Evolutionary conservation across 2,329 filamentous ascomycete genomes (phyloP).

Genomic region (Arthrinium puccinioides): DNA sequence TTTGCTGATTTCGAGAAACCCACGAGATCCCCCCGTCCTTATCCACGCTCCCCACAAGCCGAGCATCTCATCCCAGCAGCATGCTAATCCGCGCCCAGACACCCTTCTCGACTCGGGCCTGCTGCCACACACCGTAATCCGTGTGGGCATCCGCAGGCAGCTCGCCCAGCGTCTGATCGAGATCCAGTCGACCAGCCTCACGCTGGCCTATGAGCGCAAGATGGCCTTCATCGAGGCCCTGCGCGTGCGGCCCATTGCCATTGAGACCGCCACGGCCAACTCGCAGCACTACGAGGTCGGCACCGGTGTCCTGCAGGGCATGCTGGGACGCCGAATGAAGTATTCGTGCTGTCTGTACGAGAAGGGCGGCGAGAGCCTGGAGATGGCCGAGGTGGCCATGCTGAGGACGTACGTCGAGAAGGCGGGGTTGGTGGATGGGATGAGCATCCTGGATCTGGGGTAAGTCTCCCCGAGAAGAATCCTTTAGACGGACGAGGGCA

Average conservation of each 20-base stretch:
- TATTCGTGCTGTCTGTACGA: constrained; percentile 63
- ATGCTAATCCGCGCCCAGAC: too few relatives aligned
- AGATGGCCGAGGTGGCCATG: constrained; percentile 61
- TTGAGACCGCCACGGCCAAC: constrained; percentile 59
- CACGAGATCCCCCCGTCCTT: too few relatives aligned
- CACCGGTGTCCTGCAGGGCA: constrained; percentile 53
- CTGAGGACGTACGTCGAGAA: constrained; percentile 54
- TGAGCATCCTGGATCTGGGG: constrained; percentile 56
- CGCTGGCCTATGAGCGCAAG: constrained; percentile 48
- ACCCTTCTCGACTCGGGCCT: constrained; percentile 55
- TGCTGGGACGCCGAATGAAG: constrained; percentile 64
- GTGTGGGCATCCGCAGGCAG: constrained; percentile 59
- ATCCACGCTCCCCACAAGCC: too few relatives aligned
- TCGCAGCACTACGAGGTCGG: constrained; percentile 68
- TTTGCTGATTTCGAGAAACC: too few relatives aligned
- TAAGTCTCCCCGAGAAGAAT: constrained; percentile 30
- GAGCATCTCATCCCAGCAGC: too few relatives aligned
- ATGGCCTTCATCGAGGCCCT: constrained; percentile 56
- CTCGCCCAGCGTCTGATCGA: constrained; percentile 50
- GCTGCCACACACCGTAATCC: constrained; percentile 55
- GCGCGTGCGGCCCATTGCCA: constrained; percentile 57
- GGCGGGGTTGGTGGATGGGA: constrained; percentile 51
- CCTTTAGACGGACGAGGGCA: too few relatives aligned
- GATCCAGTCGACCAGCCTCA: constrained; percentile 46
- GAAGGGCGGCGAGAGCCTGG: constrained; percentile 54